Evolutionary conservation across 345 rosid genomes (phyloP), one percentile per base, ranked within the genome.

Genomic region (Citrus cavaleriei): DNA sequence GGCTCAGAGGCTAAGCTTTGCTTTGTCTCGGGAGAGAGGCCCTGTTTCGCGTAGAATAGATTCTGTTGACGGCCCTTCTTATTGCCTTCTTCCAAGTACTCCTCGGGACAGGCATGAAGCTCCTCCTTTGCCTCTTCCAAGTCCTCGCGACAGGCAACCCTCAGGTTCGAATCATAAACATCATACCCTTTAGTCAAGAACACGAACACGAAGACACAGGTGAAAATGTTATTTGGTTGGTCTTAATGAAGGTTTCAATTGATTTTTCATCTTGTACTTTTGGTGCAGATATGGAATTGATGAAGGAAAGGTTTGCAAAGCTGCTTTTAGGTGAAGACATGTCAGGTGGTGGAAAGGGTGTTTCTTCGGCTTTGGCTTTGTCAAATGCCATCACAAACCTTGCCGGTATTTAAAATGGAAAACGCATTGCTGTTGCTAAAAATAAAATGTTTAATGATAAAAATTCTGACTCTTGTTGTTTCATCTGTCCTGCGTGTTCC

Each of bases 331-430:
- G 93, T 34, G 95, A 91, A 84, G 95, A 91, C 51, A 91, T 91
- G 95, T 91, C 95, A 7, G 95, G 95, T 4, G 93, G 93, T 13
- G 95, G 95, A 34, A 91, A 90, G 74, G 93, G 95, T 46, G 93
- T 89, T 81, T 90, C 92, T 57, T 91, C 92, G 3, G 95, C 95
- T 63, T 58, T 90, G 80, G 93, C 95, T 74, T 83, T 91, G 84
- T 91, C 95, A 40, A 91, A 91, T 86, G 91, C 93, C 59, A 81
- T 91, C 62, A 91, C 95, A 67, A 91, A 90, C 65, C 90, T 91
- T 70, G 91, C 95, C 2, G 95, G 93, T 91, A 87, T 38, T 42
- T 27, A 60, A 46, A 37, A 27, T 22, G 35, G 38, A n/a, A 19
- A 18, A 28, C 5, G 51, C 22, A 57, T n/a, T 27, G 8, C 28